These are phyloP conservation scores for Alternaria solani DNA, from an alignment of 2,329 filamentous ascomycete species.

Conservation along the genomic window DNA sequence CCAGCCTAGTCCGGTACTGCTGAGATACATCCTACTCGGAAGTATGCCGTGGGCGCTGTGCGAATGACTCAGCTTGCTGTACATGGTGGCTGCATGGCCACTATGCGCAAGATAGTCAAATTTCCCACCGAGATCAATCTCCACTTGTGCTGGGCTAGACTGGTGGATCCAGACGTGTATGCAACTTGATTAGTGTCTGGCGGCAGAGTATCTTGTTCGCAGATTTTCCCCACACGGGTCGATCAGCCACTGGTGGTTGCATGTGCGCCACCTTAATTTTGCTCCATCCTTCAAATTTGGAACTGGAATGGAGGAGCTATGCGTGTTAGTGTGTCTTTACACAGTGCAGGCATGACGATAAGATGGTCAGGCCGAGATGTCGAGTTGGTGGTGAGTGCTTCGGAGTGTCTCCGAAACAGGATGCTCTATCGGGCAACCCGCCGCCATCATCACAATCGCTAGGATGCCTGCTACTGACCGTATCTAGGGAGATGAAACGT, in stretches of 20 bases:
- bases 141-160: background rate
- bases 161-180: background rate
- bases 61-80: background rate
- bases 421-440: conserved; percentile 26
- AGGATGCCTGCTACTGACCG: conserved; percentile 14
- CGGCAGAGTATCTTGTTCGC: conserved; percentile 7
- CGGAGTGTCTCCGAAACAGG: conserved; percentile 41
- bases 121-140: background rate
- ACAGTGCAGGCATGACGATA: background rate
- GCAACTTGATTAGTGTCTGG: background rate
- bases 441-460: conserved; percentile 19
- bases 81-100: conserved; percentile 3
- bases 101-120: background rate
- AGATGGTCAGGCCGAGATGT: background rate
- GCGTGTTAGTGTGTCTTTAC: background rate
- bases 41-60: background rate
- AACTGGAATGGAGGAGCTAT: background rate
- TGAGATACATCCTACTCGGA: background rate
- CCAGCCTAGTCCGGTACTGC: background rate
- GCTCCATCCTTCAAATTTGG: background rate
- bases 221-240: background rate
- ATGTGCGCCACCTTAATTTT: background rate
- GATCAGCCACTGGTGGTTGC: conserved; percentile 5
- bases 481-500: background rate
- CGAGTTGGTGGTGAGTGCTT: conserved; percentile 33